Percentiles rank a stretch among this genome's conserved stretches.
Evolutionary conservation across 495 filamentous ascomycete species (phyloP).

Genomic region (Bathelium albidoporum): DNA sequence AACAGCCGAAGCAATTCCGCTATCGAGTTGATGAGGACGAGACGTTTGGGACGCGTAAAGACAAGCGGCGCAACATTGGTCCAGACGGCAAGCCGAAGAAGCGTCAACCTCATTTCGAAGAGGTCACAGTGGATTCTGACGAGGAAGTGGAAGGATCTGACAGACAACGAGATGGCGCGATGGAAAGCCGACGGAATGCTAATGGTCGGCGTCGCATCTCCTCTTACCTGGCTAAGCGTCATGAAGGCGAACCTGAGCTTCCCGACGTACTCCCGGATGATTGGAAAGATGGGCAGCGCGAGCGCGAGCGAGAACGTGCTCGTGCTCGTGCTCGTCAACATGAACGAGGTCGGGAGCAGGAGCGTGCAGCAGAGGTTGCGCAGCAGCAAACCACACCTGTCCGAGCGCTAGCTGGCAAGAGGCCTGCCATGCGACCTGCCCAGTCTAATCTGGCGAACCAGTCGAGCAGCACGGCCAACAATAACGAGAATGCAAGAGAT

Average conservation of each 20-base stretch:
- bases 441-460: neutral
- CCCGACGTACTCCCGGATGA: constrained; percentile 22
- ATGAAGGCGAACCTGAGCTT: constrained; percentile 21
- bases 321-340: constrained; percentile 14
- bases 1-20: constrained; percentile 16
- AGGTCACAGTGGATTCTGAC: constrained; percentile 22
- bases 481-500: neutral
- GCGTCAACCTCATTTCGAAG: constrained; percentile 15
- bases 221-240: constrained; percentile 21
- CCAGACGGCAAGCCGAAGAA: constrained; percentile 6
- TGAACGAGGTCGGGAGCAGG: neutral
- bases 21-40: constrained; percentile 24
- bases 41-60: constrained; percentile 12
- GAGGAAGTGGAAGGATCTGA: constrained; percentile 16
- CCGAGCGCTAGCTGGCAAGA: constrained; percentile 10
- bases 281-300: constrained; percentile 17
- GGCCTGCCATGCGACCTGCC: constrained; percentile 12
- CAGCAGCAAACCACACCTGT: constrained; percentile 9
- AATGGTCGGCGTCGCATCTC: constrained; percentile 13
- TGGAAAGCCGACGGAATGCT: neutral
- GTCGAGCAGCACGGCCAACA: neutral
- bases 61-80: neutral
- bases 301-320: neutral
- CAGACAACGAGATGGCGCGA: neutral
- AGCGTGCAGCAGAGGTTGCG: constrained; percentile 11